Percentiles rank a stretch among this genome's conserved stretches.
Conservation (phyloP, 179 eudicot species). For the Gypsophila paniculata region DNA sequence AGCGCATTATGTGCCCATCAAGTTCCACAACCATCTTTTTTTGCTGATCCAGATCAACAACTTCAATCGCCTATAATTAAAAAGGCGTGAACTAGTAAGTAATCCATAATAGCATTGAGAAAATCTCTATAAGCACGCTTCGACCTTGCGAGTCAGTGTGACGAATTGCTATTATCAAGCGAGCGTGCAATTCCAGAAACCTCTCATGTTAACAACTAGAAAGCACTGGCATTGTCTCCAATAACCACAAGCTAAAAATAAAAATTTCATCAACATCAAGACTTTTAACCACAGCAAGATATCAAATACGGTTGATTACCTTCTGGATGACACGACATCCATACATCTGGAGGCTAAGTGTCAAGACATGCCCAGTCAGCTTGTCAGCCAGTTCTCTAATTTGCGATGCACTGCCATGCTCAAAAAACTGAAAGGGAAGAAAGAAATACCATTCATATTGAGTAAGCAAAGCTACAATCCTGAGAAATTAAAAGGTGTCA, state of each 20-base stretch:
- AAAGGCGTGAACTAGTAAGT: constrained; percentile 1
- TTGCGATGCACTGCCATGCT: constrained; percentile 75
- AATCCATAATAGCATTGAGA: not conserved
- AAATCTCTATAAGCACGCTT: not conserved
- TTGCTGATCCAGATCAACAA: constrained; percentile 92
- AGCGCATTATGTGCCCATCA: constrained; percentile 94
- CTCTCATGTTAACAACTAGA: not conserved
- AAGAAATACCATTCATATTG: not conserved
- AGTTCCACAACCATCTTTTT: constrained; percentile 95
- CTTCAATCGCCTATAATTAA: constrained; percentile 78
- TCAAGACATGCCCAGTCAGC: constrained; percentile 78
- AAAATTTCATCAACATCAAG: not conserved
- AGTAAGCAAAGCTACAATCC: not conserved
- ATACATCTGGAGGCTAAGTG: constrained; percentile 93
- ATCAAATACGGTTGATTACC: constrained; percentile 35
- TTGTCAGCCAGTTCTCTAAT: constrained; percentile 80
- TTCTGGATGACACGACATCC: constrained; percentile 95
- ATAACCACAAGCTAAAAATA: not conserved
- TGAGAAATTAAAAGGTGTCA: not conserved
- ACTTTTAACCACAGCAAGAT: not conserved
- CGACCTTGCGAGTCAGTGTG: not conserved
- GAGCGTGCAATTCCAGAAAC: not conserved
- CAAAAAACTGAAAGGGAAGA: constrained; percentile 54
- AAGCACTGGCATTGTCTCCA: not conserved
- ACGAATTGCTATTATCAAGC: not conserved